Percentiles rank a stretch among this genome's conserved stretches.
Evolutionary conservation across 2,329 filamentous ascomycete species (phyloP).

Genomic region (Diaporthe caulivora): DNA sequence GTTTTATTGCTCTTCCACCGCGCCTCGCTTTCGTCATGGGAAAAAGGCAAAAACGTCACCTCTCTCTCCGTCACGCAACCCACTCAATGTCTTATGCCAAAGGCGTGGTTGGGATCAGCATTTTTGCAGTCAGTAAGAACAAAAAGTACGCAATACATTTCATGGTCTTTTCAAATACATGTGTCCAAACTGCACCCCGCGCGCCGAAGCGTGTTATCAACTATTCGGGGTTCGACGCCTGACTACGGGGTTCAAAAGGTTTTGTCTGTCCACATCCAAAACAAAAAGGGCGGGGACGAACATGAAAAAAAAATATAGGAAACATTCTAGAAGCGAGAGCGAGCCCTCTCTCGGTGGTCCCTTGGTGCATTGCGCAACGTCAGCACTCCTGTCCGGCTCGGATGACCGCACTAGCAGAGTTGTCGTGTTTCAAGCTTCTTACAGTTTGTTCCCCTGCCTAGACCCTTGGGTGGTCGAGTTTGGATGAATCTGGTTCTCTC

Average conservation of each 20-base stretch:
- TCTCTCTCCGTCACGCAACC: neutral
- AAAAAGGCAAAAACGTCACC: neutral
- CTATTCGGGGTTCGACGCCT: too few species aligned
- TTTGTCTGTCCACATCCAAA: neutral
- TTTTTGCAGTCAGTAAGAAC: neutral
- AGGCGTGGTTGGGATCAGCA: neutral
- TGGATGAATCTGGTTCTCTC: neutral
- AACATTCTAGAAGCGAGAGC: constrained; percentile 22
- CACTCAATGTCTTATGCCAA: constrained; percentile 1
- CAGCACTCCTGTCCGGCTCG: neutral
- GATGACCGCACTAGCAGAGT: constrained; percentile 10
- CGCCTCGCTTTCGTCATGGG: constrained; percentile 18
- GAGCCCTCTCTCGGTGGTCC: constrained; percentile 13
- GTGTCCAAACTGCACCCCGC: neutral
- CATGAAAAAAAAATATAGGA: too few species aligned
- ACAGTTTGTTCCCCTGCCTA: neutral
- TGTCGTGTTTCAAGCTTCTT: neutral
- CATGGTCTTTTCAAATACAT: neutral
- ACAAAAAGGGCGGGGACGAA: neutral
- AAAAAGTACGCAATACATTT: constrained; percentile 15
- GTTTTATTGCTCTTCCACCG: constrained; percentile 29
- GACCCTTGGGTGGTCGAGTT: neutral
- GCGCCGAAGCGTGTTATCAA: neutral
- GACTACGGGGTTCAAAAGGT: neutral
- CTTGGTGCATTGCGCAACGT: neutral